Conservation (phyloP, 768 basidiomycete genomes). For the Asterophora lycoperdoides region DNA sequence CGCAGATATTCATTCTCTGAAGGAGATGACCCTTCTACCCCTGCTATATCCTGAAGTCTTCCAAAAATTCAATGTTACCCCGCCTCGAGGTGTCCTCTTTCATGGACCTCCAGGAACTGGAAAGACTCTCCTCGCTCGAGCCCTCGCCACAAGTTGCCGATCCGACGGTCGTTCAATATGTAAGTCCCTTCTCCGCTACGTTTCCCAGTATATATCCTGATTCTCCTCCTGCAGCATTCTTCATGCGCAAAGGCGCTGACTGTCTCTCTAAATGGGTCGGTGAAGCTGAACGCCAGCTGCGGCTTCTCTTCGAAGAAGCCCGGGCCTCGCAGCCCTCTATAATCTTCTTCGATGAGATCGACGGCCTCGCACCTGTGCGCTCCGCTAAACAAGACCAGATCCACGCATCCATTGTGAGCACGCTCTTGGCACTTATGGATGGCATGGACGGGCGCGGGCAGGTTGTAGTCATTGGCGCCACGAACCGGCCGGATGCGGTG, state of each 20-base stretch:
- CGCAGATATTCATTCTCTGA: conserved; percentile 89
- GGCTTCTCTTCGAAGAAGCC: conserved; percentile 95
- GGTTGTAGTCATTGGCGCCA: conserved; percentile 96
- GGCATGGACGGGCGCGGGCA: conserved; percentile 99
- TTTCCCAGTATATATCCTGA: neutral
- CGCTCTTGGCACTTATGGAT: conserved; percentile 95
- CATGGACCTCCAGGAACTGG: conserved; percentile 99
- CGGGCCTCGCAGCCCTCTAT: conserved; percentile 89
- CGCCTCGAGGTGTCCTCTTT: conserved; percentile 94
- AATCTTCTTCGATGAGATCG: conserved; percentile 99
- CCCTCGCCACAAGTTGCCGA: conserved; percentile 88
- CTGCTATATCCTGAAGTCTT: conserved; percentile 96
- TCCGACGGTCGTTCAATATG: conserved; percentile 85
- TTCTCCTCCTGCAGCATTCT: conserved; percentile 70
- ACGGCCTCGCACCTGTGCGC: conserved; percentile 95
- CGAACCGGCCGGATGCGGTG: conserved; percentile 96
- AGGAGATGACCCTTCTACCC: conserved; percentile 97
- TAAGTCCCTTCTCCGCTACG: conserved; percentile 36
- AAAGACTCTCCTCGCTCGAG: conserved; percentile 90
- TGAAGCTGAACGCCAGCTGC: conserved; percentile 93
- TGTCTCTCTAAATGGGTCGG: conserved; percentile 99
- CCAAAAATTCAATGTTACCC: conserved; percentile 88
- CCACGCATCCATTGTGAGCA: conserved; percentile 96
- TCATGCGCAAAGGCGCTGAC: conserved; percentile 99
- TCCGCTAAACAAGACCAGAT: conserved; percentile 99